These are phyloP conservation scores for Daucus carota DNA, from an alignment of 129 eudicot species.

Conservation along the genomic window DH1_v3.0 NC_030386.2:35601001-35601500, in stretches of 20 bases:
- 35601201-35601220: not conserved
- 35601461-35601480: too few relatives aligned
- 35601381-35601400: not conserved
- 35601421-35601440: not conserved
- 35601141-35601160: not conserved
- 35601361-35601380: not conserved
- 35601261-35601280: not conserved
- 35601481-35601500: not conserved
- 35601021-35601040: not conserved
- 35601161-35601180: not conserved
- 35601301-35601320: not conserved
- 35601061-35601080: not conserved
- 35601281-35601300: not conserved
- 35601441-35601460: not conserved
- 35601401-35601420: not conserved
- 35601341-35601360: not conserved
- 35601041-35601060: not conserved
- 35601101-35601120: not conserved
- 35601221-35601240: not conserved
- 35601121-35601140: not conserved
- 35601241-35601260: not conserved
- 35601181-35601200: not conserved
- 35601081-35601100: not conserved
- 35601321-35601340: not conserved
- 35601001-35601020: not conserved